Base-by-base conservation (phyloP, 2,329 filamentous ascomycete species). In the Beauveria brongniartii region DNA sequence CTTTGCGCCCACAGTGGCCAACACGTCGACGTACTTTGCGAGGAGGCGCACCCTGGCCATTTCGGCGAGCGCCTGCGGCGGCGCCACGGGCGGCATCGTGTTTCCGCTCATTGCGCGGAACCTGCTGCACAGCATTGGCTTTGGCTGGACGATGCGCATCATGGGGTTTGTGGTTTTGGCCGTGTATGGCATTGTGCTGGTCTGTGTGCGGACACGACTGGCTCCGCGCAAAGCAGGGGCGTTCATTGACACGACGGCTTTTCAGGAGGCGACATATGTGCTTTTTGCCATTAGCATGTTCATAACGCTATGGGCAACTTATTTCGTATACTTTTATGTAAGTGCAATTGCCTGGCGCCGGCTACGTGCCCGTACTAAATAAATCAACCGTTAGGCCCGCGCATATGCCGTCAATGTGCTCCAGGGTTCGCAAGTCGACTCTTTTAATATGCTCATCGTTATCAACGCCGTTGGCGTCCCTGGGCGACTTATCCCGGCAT, bases 101-200 rank as follows among this genome's bases (percentile, higher is more conserved):
- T 90, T 86, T 67, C 86, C 87, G 0, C 75, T 82, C 1, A 77
- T 84, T 20, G 76, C 81, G 1, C 75, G 79, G 66, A 79, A 84
- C 59, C 71, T 88, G 12, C 72, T 87, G 1, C 82, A 84, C 0
- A 75, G 74, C 20, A 72, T 88, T 3, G 86, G 86, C 0, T 89
- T 87, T 66, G 76, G 77, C 0, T 88, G 85, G 84, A 86, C 86
- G 0, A 78, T 87, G n/a, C 76, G 86, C 0, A 78, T 81, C 0
- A 77, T 87, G 63, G 86, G 81, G 0, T 80, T 89, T 56, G 77
- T 89, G 34, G 34, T 37, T 14, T 37, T 87, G 2, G 77, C 72
- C 0, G 74, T 67, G 0, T 72, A 77, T 0, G 66, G 76, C 4
- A 69, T 76, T 1, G 65, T 79, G 20, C 61, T 79, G 10, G 6